Percentiles rank a stretch among this genome's conserved stretches.
phyloP scores from a whole-genome alignment of 2,329 filamentous ascomycete genomes.

The Aspergillus tubingensis region DNA sequence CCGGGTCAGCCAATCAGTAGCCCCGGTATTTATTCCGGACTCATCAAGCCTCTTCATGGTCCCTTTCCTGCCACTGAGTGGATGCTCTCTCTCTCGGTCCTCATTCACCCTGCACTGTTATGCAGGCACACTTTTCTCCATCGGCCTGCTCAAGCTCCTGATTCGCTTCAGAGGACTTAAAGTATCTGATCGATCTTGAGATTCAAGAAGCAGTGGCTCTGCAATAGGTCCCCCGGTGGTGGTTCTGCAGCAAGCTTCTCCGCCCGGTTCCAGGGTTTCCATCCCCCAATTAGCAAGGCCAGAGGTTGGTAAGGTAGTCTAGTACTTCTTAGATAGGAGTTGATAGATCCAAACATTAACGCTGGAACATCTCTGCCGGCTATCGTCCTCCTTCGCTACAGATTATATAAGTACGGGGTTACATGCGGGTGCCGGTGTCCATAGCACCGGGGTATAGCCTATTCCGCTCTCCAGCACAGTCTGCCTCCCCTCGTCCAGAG shows the following conservation, averaged over 20 bases:
- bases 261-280: neutral
- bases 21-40: neutral
- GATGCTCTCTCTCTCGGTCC: neutral
- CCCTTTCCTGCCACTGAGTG: neutral
- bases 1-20: conserved; percentile 1
- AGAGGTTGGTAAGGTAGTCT: neutral
- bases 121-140: conserved; percentile 2
- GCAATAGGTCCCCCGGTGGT: neutral
- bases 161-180: conserved; percentile 1
- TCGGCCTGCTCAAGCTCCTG: neutral
- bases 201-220: neutral
- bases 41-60: neutral
- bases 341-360: neutral
- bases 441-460: too few species aligned
- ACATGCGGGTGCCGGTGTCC: too few species aligned
- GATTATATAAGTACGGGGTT: neutral
- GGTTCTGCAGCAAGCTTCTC: neutral
- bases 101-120: neutral
- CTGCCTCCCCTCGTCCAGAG: too few species aligned
- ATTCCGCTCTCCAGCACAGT: too few species aligned
- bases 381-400: neutral
- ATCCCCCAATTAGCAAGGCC: neutral
- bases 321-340: neutral
- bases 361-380: neutral
- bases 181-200: neutral